Evolutionary conservation across 805 yeast species (phyloP).

Genomic region (Metschnikowia kunwiensis): DNA sequence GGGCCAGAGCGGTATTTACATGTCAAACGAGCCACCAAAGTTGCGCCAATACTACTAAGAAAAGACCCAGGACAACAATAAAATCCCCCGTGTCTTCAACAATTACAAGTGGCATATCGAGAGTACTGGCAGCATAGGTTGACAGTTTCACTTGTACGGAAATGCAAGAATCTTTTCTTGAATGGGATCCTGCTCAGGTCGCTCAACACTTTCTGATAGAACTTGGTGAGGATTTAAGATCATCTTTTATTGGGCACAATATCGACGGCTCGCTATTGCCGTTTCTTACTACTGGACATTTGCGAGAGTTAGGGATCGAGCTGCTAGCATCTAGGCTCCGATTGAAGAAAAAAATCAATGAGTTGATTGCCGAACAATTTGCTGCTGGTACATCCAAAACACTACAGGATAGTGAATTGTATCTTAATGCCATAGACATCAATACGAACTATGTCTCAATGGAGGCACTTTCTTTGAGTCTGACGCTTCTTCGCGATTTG

Average conservation of each 20-base stretch:
- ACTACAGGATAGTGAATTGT: conserved; percentile 23
- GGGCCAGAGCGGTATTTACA: not conserved
- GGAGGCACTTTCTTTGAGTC: conserved; percentile 38
- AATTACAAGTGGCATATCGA: no score
- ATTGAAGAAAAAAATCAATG: conserved; percentile 58
- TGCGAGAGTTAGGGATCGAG: conserved; percentile 66
- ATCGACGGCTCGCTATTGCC: conserved; percentile 73
- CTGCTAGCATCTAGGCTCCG: conserved; percentile 54
- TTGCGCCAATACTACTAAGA: no score
- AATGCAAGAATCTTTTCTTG: conserved; percentile 34
- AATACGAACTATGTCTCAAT: conserved; percentile 35
- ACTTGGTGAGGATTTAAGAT: conserved; percentile 25
- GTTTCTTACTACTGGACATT: conserved; percentile 64
- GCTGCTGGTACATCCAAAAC: conserved; percentile 10
- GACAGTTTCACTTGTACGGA: no score
- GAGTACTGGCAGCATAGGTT: no score
- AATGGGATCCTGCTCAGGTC: conserved; percentile 47
- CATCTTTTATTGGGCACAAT: conserved; percentile 51
- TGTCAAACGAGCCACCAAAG: no score
- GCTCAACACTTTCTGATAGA: conserved; percentile 30
- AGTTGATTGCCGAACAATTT: conserved; percentile 42
- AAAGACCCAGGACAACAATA: no score
- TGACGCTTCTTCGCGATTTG: conserved; percentile 36
- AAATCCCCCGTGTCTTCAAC: no score
- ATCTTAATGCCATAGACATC: conserved; percentile 30